Evolutionary conservation across 2,329 filamentous ascomycete genomes (phyloP).

Genomic region (Clarireedia hainanense): DNA sequence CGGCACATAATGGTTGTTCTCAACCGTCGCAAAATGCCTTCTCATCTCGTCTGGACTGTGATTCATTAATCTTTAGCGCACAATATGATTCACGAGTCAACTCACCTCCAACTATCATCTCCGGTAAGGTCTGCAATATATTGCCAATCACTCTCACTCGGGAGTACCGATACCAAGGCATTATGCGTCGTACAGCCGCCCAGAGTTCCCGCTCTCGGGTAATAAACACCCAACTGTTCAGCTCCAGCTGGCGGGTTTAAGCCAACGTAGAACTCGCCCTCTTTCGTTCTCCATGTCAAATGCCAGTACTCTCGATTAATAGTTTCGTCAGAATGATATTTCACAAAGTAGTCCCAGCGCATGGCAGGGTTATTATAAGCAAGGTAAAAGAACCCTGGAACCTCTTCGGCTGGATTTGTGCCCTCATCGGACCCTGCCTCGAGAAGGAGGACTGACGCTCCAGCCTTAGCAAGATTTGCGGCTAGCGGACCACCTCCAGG

Average conservation of each 20-base stretch:
- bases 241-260: constrained; percentile 19
- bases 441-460: constrained; percentile 43
- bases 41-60: constrained; percentile 31
- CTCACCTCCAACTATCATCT: constrained; percentile 16
- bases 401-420: constrained; percentile 34
- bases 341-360: constrained; percentile 40
- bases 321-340: constrained; percentile 14
- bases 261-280: constrained; percentile 23
- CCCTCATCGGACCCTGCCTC: constrained; percentile 46
- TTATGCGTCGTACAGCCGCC: constrained; percentile 24
- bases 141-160: constrained; percentile 17
- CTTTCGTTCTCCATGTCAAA: constrained; percentile 31
- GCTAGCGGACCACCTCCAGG: constrained; percentile 44
- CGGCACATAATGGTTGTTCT: constrained; percentile 36
- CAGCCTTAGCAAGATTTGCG: constrained; percentile 41
- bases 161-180: constrained; percentile 15
- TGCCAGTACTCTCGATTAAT: constrained; percentile 13
- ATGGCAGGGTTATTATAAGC: constrained; percentile 39
- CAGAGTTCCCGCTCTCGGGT: constrained; percentile 25
- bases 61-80: neutral
- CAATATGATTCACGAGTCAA: neutral
- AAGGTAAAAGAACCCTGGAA: constrained; percentile 39
- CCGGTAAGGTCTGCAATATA: constrained; percentile 18
- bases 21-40: constrained; percentile 34
- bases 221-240: constrained; percentile 22